Evolutionary conservation across 345 rosid species (phyloP), one percentile per base, ranked within the genome.

Genomic region (Camelina neglecta): DNA sequence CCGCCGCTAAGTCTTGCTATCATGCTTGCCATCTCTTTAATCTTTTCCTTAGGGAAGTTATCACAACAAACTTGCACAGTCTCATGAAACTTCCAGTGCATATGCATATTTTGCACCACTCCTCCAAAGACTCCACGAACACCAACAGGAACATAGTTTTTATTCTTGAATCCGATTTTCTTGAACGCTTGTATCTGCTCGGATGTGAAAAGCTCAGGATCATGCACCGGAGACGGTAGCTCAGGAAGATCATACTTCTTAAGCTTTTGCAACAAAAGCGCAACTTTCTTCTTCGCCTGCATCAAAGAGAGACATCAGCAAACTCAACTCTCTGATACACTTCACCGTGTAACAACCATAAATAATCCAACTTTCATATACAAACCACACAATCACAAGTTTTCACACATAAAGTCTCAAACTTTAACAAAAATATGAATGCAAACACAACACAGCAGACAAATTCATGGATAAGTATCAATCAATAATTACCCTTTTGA

Each of bases 1-100:
- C 98, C 98, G 8, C 98, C 98, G 67, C 98, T 94, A 42, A 94
- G 75, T 73, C 97, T 90, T 0, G 96, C 89, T 49, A 94, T 65
- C 96, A 94, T 92, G 41, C 88, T 86, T 0, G 97, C 96, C 97
- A 94, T 92, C 80, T 92, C 96, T 84, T 92, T 94, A 20, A 94
- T 94, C 80, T 86, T 92, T 72, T 94, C 98, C 80, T 88, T 89
- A 15, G 97, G 93, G 69, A 92, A 90, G 81, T 92, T 90, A 81
- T 92, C 98, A 65, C 98, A 94, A 54, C 95, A 90, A 67, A 92
- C 97, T 84, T 94, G 98, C 42, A 94, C 96, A 0, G 98, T 94
- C 87, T 94, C 97, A 64, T 94, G 98, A 85, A 94, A 94, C 85
- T 94, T 94, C 98, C 97, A 94, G 55, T 94, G 98, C 71, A 94